Evolutionary conservation across 2,329 filamentous ascomycete genomes (phyloP).

Genomic region (Thelonectria olida): DNA sequence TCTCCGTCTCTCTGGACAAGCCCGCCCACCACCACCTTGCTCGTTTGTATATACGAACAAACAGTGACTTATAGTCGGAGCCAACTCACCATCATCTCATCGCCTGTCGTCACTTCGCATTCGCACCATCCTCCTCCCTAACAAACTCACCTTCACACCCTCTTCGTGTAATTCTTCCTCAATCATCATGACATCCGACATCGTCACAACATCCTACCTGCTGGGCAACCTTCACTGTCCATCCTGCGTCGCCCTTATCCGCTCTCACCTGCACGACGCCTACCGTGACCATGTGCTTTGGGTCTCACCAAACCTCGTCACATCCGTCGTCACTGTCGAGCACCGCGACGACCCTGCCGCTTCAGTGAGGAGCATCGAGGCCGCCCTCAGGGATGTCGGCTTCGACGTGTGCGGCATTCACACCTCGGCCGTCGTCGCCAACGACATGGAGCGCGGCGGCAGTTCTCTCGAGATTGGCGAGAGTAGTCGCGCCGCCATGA

Average conservation of each 20-base stretch:
- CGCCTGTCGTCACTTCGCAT: neutral
- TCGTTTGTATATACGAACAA: neutral
- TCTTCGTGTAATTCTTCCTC: too few relatives aligned
- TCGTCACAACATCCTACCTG: slow-evolving; percentile 68
- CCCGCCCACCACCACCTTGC: neutral
- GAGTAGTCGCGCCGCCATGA: slow-evolving; percentile 30
- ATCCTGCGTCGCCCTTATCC: slow-evolving; percentile 75
- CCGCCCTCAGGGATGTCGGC: slow-evolving; percentile 63
- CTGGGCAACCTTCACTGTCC: slow-evolving; percentile 82
- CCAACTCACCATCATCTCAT: neutral
- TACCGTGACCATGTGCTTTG: slow-evolving; percentile 59
- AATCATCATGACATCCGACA: slow-evolving; percentile 40
- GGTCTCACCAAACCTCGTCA: slow-evolving; percentile 76
- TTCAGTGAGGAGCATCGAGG: slow-evolving; percentile 53
- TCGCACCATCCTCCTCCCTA: too few relatives aligned
- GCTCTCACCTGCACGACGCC: slow-evolving; percentile 61
- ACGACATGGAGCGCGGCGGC: slow-evolving; percentile 38
- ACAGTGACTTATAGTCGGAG: slow-evolving; percentile 9
- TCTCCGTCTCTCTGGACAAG: too few relatives aligned
- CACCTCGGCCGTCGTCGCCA: slow-evolving; percentile 45
- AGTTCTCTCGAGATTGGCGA: slow-evolving; percentile 35
- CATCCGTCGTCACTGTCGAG: slow-evolving; percentile 72
- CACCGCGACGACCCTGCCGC: slow-evolving; percentile 57
- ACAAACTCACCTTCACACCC: slow-evolving; percentile 7
- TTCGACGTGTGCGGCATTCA: slow-evolving; percentile 66